These are phyloP conservation scores for Corylus americana DNA, from an alignment of 306 rosid genomes.

Conservation along the genomic window DNA sequence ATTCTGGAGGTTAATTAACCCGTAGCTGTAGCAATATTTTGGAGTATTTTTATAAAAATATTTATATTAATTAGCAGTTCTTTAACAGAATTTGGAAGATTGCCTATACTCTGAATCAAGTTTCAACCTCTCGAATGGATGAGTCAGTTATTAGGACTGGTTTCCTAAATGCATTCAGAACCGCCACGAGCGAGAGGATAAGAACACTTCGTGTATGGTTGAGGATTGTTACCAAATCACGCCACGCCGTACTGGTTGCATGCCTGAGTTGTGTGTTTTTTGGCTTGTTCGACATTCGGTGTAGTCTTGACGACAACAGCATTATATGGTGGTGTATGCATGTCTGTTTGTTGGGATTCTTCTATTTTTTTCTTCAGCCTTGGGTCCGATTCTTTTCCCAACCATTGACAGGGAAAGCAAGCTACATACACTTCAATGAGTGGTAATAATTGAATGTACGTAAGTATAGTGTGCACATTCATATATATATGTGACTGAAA, in stretches of 20 bases:
- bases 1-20: too few relatives aligned
- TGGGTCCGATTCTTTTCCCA: conserved; percentile 38
- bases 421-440: conserved; percentile 84
- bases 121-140: too few relatives aligned
- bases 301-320: conserved; percentile 78
- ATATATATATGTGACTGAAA: too few relatives aligned
- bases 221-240: conserved; percentile 44
- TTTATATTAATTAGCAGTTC: too few relatives aligned
- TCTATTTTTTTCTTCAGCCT: conserved; percentile 87
- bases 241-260: conserved; percentile 87
- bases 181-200: not conserved
- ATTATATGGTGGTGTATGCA: conserved; percentile 91
- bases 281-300: conserved; percentile 80
- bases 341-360: conserved; percentile 76
- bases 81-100: not conserved
- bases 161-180: too few relatives aligned
- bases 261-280: conserved; percentile 82
- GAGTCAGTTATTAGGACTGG: too few relatives aligned
- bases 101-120: too few relatives aligned
- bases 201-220: too few relatives aligned
- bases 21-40: too few relatives aligned
- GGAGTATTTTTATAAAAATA: too few relatives aligned
- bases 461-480: too few relatives aligned
- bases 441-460: conserved; percentile 58
- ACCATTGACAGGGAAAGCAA: conserved; percentile 86